These are phyloP conservation scores for Phytophthora pisi DNA, from an alignment of 352 stramenopile genomes.

Conservation along the genomic window DNA sequence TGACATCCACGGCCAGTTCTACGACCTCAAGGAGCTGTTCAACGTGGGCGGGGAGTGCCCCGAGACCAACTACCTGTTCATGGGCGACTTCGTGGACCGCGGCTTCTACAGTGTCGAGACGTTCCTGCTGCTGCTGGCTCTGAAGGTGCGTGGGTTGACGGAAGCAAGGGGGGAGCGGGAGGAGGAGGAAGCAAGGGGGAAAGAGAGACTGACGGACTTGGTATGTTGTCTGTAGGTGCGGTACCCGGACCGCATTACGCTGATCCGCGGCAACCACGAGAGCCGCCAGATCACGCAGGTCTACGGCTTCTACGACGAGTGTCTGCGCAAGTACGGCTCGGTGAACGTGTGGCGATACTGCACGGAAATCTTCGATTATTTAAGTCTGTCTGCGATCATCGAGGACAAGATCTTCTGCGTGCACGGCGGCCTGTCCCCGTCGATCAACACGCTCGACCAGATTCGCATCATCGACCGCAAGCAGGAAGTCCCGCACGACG, in stretches of 20 bases:
- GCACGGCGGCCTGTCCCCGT: conserved; percentile 97
- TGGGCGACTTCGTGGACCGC: conserved; percentile 99
- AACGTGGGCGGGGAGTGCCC: conserved; percentile 98
- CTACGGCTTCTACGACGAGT: conserved; percentile 99
- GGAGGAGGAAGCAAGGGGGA: neutral
- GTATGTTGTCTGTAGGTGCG: conserved; percentile 63
- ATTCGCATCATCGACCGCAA: conserved; percentile 96
- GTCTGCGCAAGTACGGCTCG: conserved; percentile 96
- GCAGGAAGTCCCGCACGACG: conserved; percentile 99
- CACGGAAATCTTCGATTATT: conserved; percentile 99
- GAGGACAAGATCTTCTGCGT: conserved; percentile 99
- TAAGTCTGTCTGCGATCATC: conserved; percentile 98
- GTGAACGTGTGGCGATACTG: conserved; percentile 99
- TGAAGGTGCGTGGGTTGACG: conserved; percentile 91
- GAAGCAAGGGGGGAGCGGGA: neutral
- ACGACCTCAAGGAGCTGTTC: conserved; percentile 99
- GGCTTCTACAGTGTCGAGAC: conserved; percentile 99
- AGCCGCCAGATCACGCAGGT: conserved; percentile 98
- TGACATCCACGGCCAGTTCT: conserved; percentile 99
- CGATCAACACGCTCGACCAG: conserved; percentile 92
- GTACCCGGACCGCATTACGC: conserved; percentile 98
- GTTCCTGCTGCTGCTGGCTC: conserved; percentile 96
- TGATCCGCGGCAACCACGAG: conserved; percentile 99
- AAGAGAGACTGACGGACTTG: conserved; percentile 1
- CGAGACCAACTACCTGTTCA: conserved; percentile 99